A percentile compares a stretch with the other conserved stretches of the same genome.
Conservation (phyloP, 2,329 filamentous ascomycete species). For the Fusarium beomiforme region DNA sequence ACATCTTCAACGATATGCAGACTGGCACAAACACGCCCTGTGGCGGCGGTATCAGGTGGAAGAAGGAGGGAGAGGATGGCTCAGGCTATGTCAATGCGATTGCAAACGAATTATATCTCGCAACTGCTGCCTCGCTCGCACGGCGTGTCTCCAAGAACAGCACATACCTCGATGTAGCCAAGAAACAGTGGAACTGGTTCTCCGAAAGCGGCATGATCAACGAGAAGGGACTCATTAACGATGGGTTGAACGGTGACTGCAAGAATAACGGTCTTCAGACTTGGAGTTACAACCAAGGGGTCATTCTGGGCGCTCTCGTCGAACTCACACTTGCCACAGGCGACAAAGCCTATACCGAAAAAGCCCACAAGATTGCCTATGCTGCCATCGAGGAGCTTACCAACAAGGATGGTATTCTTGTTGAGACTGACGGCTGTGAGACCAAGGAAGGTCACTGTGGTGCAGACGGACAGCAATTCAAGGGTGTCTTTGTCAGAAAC, state of each 20-base stretch:
- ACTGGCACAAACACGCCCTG: constrained; percentile 59
- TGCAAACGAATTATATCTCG: constrained; percentile 67
- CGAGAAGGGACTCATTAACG: constrained; percentile 60
- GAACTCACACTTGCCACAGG: constrained; percentile 60
- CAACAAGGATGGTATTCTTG: constrained; percentile 58
- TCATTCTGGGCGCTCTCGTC: constrained; percentile 64
- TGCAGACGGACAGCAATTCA: constrained; percentile 71
- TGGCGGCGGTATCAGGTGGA: constrained; percentile 66
- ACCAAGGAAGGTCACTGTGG: constrained; percentile 51
- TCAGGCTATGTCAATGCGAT: constrained; percentile 61
- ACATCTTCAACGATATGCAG: constrained; percentile 67
- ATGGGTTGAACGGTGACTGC: constrained; percentile 60
- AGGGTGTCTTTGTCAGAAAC: constrained; percentile 76
- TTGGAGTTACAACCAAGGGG: constrained; percentile 69
- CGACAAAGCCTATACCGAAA: constrained; percentile 53
- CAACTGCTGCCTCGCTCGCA: constrained; percentile 63
- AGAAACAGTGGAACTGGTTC: constrained; percentile 65
- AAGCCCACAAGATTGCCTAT: constrained; percentile 60
- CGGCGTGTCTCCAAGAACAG: constrained; percentile 55
- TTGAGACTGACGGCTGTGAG: constrained; percentile 51
- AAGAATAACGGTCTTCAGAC: constrained; percentile 61
- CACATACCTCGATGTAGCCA: constrained; percentile 60
- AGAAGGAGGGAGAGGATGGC: constrained; percentile 54
- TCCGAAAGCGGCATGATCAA: constrained; percentile 62
- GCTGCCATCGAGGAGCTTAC: constrained; percentile 60